Evolutionary conservation across 257 asterid species (phyloP).

Genomic region (Cordia subcordata): DNA sequence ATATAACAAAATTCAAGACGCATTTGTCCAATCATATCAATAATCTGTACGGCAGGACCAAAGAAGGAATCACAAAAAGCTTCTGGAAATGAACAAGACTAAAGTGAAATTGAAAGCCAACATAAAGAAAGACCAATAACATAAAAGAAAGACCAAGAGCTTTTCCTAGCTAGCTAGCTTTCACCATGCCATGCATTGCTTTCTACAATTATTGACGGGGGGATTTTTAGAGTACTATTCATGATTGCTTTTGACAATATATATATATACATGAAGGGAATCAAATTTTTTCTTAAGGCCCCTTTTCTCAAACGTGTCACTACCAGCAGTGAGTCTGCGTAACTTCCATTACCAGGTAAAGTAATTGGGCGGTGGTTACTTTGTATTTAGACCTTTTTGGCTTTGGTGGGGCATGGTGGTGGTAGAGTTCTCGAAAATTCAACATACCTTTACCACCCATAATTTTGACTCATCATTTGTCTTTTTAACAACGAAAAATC

Average conservation of each 20-base stretch:
- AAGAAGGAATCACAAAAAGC: not conserved
- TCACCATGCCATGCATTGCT: too few relatives aligned
- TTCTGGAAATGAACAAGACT: too few relatives aligned
- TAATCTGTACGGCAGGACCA: too few relatives aligned
- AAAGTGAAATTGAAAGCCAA: not conserved
- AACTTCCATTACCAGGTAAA: not conserved
- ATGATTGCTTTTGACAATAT: not conserved
- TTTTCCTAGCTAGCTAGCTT: too few relatives aligned
- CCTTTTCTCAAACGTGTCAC: not conserved
- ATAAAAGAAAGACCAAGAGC: too few relatives aligned
- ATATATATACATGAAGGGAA: too few relatives aligned
- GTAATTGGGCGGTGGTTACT: not conserved
- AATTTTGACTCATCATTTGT: not conserved
- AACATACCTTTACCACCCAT: not conserved
- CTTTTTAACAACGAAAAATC: not conserved
- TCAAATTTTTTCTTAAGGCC: not conserved
- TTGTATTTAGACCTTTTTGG: not conserved
- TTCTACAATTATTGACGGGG: too few relatives aligned
- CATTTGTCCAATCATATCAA: not conserved
- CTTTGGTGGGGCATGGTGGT: not conserved
- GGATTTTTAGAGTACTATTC: too few relatives aligned
- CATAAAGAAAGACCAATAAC: not conserved
- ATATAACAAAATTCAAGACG: too few relatives aligned
- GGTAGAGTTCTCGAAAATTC: not conserved
- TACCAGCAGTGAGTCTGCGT: not conserved